Base-by-base conservation (phyloP, 2,329 filamentous ascomycete genomes). In the Fusarium sp. region DNA sequence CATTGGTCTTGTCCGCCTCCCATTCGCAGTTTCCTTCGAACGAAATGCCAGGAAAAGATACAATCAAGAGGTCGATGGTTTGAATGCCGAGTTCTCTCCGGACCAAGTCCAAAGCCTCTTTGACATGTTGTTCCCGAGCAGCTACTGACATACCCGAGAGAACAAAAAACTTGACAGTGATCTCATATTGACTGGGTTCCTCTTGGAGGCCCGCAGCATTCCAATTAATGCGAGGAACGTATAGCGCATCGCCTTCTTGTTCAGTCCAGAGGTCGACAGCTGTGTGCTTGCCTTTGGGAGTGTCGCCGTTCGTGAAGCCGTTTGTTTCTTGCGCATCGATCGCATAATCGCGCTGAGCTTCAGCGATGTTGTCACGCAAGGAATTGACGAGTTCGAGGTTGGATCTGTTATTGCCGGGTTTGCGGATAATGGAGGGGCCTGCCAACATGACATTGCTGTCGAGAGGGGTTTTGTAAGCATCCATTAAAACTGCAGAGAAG, bases 151-250 rank as follows among this genome's bases (percentile, higher is more conserved):
- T 89, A 24, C 89, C 89, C 3, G 94, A 93, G 34, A 98, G 88
- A 83, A 96, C 97, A 86, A 99, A 99, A 28, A 99, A 85, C 84
- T 99, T 99, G 70, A 96, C 92, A 2, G 96, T 98, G 79, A 98
- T 95, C 80, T 98, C 95, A 85, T 99, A 99, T 76, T 95, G 91
- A 67, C 89, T 87, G 32, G 92, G 87, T 76, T 97, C 95, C 80
- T 99, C 96, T 38, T 90, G 87, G 51, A 99, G 86, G 0, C 93
- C 92, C 8, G 90, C 90, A 36, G 89, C 84, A 18, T 89, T 86
- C 86, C 92, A 93, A 81, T 94, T 90, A 80, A 96, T 90, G 45
- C 92, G 89, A 52, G 96, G 96, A 45, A 98, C 89, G 80, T 93
- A 96, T 51, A 96, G 87, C 10, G 87, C 87, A 55, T 86, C 85